phyloP scores from a whole-genome alignment of 495 filamentous ascomycete species.

The Filosporella fistucella region DNA sequence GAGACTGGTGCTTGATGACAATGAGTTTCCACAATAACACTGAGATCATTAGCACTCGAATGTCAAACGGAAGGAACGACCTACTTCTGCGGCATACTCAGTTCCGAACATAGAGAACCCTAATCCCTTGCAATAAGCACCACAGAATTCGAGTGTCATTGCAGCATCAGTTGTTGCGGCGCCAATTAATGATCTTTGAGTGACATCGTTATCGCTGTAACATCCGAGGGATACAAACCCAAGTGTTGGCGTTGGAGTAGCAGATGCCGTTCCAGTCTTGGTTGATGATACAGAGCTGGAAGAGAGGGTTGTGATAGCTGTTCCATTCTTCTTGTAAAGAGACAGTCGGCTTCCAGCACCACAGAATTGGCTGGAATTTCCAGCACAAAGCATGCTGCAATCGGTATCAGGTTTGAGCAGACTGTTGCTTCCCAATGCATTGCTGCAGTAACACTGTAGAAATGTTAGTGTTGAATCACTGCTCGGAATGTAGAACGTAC shows the following conservation, averaged over 20 bases:
- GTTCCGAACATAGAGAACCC: background rate
- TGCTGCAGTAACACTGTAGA: conserved; percentile 24
- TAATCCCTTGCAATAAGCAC: conserved; percentile 47
- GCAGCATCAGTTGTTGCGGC: background rate
- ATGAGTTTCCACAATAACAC: conserved; percentile 25
- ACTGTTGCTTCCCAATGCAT: conserved; percentile 1
- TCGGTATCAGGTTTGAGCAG: conserved; percentile 34
- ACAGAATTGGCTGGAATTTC: conserved; percentile 48
- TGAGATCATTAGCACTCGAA: conserved; percentile 13
- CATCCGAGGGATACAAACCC: conserved; percentile 25
- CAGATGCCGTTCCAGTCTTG: background rate
- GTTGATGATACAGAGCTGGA: background rate
- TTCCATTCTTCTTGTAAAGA: conserved; percentile 9
- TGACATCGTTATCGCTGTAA: conserved; percentile 7
- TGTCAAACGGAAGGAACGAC: background rate
- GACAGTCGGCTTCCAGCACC: conserved; percentile 48
- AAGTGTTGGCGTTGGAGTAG: conserved; percentile 28
- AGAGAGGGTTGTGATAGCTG: background rate
- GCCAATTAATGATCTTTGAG: conserved; percentile 1
- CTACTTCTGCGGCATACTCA: conserved; percentile 4
- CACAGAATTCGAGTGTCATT: conserved; percentile 49
- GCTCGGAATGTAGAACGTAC: conserved; percentile 28
- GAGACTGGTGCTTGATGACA: conserved; percentile 5
- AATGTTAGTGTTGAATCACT: conserved; percentile 2
- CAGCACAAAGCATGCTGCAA: conserved; percentile 51